phyloP scores from a whole-genome alignment of 2,329 filamentous ascomycete genomes.

The Metarhizium brunneum region DNA sequence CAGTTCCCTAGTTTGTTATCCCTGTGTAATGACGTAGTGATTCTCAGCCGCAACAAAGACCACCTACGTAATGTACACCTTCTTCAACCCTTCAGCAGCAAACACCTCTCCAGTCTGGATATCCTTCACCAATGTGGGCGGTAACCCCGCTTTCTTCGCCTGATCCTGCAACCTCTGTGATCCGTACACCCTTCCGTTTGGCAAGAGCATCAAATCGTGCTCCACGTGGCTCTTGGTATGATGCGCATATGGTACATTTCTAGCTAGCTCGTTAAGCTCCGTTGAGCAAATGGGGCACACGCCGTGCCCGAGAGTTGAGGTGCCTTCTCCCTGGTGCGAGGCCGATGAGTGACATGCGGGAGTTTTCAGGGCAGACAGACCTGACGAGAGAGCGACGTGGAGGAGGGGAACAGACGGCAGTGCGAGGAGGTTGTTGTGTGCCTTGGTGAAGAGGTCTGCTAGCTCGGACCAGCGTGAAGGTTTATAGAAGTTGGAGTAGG shows the following conservation, averaged over 20 bases:
- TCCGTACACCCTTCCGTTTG: constrained; percentile 81
- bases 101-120: constrained; percentile 65
- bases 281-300: constrained; percentile 95
- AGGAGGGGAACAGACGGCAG: constrained; percentile 77
- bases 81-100: constrained; percentile 55
- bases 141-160: constrained; percentile 69
- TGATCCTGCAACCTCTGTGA: constrained; percentile 63
- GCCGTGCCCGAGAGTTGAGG: constrained; percentile 51
- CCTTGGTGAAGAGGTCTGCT: constrained; percentile 70
- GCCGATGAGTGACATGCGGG: constrained; percentile 75
- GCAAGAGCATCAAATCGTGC: constrained; percentile 74
- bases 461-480: constrained; percentile 64
- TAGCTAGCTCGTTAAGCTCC: constrained; percentile 85
- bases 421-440: constrained; percentile 77
- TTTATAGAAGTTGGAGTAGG: constrained; percentile 57
- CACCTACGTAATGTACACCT: constrained; percentile 76
- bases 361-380: constrained; percentile 90
- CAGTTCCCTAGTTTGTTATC: neutral
- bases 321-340: constrained; percentile 25
- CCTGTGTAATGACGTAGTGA: neutral
- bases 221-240: constrained; percentile 93
- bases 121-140: constrained; percentile 62
- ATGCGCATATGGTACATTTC: constrained; percentile 85
- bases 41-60: neutral
- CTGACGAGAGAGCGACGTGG: constrained; percentile 82